Conservation (phyloP, 2,329 filamentous ascomycete species). For the Nothomitra cinnamomea region DNA sequence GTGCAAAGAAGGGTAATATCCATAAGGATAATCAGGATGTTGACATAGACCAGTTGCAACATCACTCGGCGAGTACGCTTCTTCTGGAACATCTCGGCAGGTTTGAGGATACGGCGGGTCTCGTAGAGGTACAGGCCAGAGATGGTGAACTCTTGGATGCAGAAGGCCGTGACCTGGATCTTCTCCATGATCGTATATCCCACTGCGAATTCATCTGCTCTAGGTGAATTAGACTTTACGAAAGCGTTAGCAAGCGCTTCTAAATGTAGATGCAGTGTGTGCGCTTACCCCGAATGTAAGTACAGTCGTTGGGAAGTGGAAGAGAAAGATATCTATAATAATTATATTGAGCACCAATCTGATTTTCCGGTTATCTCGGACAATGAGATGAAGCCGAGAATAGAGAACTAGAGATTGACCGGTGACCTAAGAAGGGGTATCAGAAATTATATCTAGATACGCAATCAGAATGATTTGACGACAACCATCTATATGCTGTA, state of each 20-base stretch:
- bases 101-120: constrained; percentile 8
- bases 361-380: constrained; percentile 23
- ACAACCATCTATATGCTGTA: background rate
- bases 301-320: constrained; percentile 29
- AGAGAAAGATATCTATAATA: constrained; percentile 24
- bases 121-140: constrained; percentile 11
- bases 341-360: constrained; percentile 29
- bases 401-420: constrained; percentile 32
- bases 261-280: background rate
- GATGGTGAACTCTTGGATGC: constrained; percentile 12
- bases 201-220: constrained; percentile 10
- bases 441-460: background rate
- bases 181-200: constrained; percentile 11
- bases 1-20: constrained; percentile 11
- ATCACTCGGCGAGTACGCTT: constrained; percentile 10
- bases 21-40: constrained; percentile 14
- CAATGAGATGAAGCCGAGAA: constrained; percentile 31
- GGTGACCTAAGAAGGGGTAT: constrained; percentile 13
- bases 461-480: background rate
- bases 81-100: constrained; percentile 4
- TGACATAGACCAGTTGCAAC: constrained; percentile 15
- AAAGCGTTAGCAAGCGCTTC: background rate
- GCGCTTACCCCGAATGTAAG: constrained; percentile 23
- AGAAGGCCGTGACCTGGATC: constrained; percentile 12
- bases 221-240: constrained; percentile 16